A percentile compares a stretch with the other conserved stretches of the same genome.
phyloP scores from a whole-genome alignment of 768 basidiomycete species.

The Leccinum subgranulosum region DNA sequence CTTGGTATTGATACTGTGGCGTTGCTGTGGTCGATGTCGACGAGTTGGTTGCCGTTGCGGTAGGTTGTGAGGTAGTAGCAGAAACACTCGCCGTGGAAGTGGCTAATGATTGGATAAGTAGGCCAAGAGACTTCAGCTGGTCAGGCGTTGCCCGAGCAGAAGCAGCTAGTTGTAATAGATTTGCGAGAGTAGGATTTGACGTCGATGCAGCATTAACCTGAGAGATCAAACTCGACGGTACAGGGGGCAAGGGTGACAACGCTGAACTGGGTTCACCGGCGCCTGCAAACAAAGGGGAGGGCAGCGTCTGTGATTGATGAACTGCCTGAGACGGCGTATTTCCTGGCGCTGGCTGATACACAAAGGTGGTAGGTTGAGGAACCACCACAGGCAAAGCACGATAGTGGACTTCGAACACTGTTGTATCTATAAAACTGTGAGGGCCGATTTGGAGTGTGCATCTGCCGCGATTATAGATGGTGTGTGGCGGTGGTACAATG shows the following conservation, averaged over 20 bases:
- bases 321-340: constrained; percentile 28
- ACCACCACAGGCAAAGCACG: constrained; percentile 34
- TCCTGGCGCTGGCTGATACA: constrained; percentile 27
- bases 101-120: constrained; percentile 71
- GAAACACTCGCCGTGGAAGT: constrained; percentile 6
- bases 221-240: constrained; percentile 56
- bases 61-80: constrained; percentile 8
- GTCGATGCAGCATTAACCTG: constrained; percentile 67
- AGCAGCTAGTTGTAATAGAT: constrained; percentile 62
- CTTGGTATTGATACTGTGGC: constrained; percentile 23
- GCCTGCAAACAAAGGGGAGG: constrained; percentile 19
- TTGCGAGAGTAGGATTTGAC: constrained; percentile 64
- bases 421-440: constrained; percentile 64
- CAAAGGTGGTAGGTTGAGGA: constrained; percentile 21
- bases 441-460: constrained; percentile 76
- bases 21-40: constrained; percentile 14
- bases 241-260: constrained; percentile 43
- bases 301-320: constrained; percentile 21
- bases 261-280: constrained; percentile 37
- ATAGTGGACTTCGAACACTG: constrained; percentile 74
- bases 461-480: constrained; percentile 58
- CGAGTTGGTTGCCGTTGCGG: constrained; percentile 1
- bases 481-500: constrained; percentile 60
- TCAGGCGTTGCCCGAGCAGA: constrained; percentile 58
- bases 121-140: constrained; percentile 63